phyloP scores from a whole-genome alignment of 2,329 filamentous ascomycete species.

The Cordyceps fumosorosea region DNA sequence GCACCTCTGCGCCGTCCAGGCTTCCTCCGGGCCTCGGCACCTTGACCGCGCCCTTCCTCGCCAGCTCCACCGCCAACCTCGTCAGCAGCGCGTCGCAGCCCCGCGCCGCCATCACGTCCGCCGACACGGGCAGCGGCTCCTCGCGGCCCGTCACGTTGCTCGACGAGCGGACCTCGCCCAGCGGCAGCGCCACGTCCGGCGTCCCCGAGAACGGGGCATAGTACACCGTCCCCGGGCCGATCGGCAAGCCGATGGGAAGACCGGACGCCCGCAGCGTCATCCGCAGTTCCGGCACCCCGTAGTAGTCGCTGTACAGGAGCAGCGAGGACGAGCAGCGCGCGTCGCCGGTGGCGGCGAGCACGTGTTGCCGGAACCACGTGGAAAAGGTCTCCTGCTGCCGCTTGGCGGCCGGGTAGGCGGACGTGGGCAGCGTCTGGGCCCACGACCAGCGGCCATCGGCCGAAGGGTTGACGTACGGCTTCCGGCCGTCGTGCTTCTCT shows the following conservation, averaged over 20 bases:
- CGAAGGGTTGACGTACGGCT: conserved; percentile 11
- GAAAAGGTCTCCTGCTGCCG: conserved; percentile 27
- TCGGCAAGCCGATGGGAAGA: not conserved
- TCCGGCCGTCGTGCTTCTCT: conserved; percentile 9
- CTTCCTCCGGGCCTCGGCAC: conserved; percentile 35
- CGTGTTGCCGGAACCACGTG: conserved; percentile 26
- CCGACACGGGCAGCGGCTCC: conserved; percentile 36
- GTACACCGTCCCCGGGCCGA: conserved; percentile 19
- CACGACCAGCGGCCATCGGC: not conserved
- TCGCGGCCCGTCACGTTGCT: conserved; percentile 32
- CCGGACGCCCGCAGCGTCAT: conserved; percentile 18
- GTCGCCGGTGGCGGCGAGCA: conserved; percentile 18
- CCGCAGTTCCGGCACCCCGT: conserved; percentile 12
- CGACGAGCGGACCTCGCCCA: conserved; percentile 34
- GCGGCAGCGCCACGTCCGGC: conserved; percentile 32
- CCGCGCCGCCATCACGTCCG: conserved; percentile 34
- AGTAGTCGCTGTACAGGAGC: conserved; percentile 22
- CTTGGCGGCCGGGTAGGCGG: conserved; percentile 18
- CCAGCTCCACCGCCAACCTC: conserved; percentile 44
- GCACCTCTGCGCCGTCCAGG: conserved; percentile 19
- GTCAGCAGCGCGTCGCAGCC: conserved; percentile 51
- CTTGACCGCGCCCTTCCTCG: conserved; percentile 40
- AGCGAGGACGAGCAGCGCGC: conserved; percentile 25
- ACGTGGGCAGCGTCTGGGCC: not conserved
- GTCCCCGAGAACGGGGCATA: conserved; percentile 23